phyloP scores from a whole-genome alignment of 2,329 filamentous ascomycete species.

The Raffaelea arxii region DNA sequence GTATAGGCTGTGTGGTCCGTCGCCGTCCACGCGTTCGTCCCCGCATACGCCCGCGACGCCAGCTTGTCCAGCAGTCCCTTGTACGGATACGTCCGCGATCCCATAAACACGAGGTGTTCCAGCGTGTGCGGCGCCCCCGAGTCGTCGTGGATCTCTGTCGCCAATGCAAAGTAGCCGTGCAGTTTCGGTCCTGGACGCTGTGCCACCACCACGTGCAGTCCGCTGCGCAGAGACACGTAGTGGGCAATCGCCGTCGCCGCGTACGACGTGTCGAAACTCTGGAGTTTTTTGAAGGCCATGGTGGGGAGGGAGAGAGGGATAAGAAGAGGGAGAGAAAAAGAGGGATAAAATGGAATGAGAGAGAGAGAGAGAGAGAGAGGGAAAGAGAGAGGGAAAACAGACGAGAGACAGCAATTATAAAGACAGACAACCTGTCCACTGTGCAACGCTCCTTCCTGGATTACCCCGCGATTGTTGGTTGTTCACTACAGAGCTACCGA shows the following conservation, averaged over 20 bases:
- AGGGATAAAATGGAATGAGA: too few relatives aligned
- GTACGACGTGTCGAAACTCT: slow-evolving; percentile 83
- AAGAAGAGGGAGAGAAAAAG: too few relatives aligned
- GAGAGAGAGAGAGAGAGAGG: too few relatives aligned
- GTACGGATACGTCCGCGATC: slow-evolving; percentile 86
- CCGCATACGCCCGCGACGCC: slow-evolving; percentile 84
- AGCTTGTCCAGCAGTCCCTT: slow-evolving; percentile 94
- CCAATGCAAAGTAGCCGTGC: slow-evolving; percentile 87
- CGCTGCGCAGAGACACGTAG: slow-evolving; percentile 90
- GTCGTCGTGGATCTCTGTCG: slow-evolving; percentile 95
- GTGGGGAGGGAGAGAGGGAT: too few relatives aligned
- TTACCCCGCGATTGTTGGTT: too few relatives aligned
- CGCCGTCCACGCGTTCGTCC: slow-evolving; percentile 94
- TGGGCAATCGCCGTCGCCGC: slow-evolving; percentile 81
- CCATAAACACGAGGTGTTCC: slow-evolving; percentile 80
- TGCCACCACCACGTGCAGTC: slow-evolving; percentile 88
- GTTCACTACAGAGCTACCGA: too few relatives aligned
- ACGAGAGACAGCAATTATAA: too few relatives aligned
- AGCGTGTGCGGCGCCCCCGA: slow-evolving; percentile 84
- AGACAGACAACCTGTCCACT: too few relatives aligned
- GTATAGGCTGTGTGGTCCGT: slow-evolving; percentile 96
- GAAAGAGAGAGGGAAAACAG: too few relatives aligned
- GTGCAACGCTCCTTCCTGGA: too few relatives aligned
- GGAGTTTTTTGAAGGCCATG: slow-evolving; percentile 78
- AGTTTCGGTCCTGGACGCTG: slow-evolving; percentile 92